Base-by-base conservation (phyloP, 2,329 filamentous ascomycete genomes). In the Verticillium alfalfae region DNA sequence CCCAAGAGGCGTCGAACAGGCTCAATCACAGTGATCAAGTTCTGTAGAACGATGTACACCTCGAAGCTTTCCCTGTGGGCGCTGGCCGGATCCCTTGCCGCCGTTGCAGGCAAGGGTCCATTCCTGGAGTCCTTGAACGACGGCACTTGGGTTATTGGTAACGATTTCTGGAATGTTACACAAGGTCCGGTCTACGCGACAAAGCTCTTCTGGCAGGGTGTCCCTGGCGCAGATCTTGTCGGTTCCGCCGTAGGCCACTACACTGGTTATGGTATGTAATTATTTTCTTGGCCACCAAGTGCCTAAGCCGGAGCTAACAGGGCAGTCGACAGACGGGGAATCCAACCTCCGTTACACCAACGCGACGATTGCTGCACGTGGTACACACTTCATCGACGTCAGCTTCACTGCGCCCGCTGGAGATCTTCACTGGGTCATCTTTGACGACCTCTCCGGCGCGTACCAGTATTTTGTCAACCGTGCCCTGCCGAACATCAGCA, bases 401-500 rank as follows among this genome's bases (percentile, higher is more conserved):
- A 64, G 61, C 55, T 64, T 64, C 56, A 60, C 61, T 54, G 59
- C 63, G 9, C 16, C 54, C 15, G 57, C 59, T 2, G 63, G 63
- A 37, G 61, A 63, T 54, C 61, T 64, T 10, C 63, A 64, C 45
- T 64, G 63, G 63, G 63, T 64, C 13, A 61, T 64, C 37, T 64
- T 64, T 15, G 63, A 64, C 13, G 63, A 64, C 41, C 39, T 64
- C 15, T 52, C 59, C 10, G 61, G 63, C 54, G 63, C 63, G 22
- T 64, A 64, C 34, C 63, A 64, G 61, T 64, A 64, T 54, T 64
- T 64, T 16, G 63, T 64, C 45, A 64, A 64, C 41, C 61, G 61
- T 12, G 63, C 63, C 12, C 61, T 64, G 18, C 61, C 63, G 8
- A 54, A 63, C 45, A 63, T 64, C 34, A 63, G 59, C 45, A 63